Percentiles rank a stretch among this genome's conserved stretches.
phyloP scores from a whole-genome alignment of 495 filamentous ascomycete species.

The Daldinia decipiens region DNA sequence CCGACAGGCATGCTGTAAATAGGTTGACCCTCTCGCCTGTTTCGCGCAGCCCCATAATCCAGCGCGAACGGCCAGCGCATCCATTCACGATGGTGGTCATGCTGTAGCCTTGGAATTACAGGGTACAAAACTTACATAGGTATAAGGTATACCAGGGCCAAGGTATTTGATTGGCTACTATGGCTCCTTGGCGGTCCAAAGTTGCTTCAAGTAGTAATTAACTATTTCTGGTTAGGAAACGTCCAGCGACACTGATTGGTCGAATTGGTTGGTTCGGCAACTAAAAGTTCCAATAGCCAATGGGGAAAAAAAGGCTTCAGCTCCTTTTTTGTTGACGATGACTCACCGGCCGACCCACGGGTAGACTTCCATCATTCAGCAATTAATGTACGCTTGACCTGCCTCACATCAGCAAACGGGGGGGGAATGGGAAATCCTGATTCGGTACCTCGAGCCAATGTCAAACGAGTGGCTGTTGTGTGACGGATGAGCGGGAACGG shows the following conservation, averaged over 20 bases:
- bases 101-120: background rate
- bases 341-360: constrained; percentile 42
- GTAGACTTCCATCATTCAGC: background rate
- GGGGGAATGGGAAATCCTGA: constrained; percentile 26
- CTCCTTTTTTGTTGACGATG: constrained; percentile 32
- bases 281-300: constrained; percentile 2
- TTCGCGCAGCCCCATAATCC: background rate
- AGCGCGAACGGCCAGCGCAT: background rate
- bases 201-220: constrained; percentile 40
- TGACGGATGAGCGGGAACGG: constrained; percentile 15
- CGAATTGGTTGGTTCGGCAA: constrained; percentile 13
- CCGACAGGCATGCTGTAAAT: background rate
- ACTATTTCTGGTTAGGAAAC: constrained; percentile 10
- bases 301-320: constrained; percentile 5
- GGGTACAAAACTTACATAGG: background rate
- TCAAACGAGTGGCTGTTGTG: constrained; percentile 23
- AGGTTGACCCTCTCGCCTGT: background rate
- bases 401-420: constrained; percentile 46
- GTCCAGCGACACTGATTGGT: constrained; percentile 7
- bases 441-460: constrained; percentile 23
- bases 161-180: constrained; percentile 3
- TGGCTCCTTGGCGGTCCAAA: constrained; percentile 17
- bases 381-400: constrained; percentile 18
- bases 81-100: background rate
- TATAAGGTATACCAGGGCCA: background rate